phyloP scores from a whole-genome alignment of 1,139 yeast species.

The Diutina catenulata region DNA sequence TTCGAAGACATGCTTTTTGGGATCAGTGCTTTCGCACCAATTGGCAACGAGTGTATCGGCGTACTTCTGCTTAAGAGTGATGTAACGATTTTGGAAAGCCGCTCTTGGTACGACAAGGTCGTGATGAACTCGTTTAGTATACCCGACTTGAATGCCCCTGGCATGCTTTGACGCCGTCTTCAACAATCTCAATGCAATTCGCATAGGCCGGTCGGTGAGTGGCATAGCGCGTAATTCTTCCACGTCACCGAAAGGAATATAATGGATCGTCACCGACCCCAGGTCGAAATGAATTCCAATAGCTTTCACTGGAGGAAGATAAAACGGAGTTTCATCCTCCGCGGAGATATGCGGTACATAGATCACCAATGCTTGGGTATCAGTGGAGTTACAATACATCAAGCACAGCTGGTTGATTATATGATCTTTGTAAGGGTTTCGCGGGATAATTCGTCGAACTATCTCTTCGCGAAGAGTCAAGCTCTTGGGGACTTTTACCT shows the following conservation, averaged over 20 bases:
- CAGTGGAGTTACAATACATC: constrained; percentile 14
- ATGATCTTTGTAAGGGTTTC: constrained; percentile 80
- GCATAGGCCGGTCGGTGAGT: constrained; percentile 48
- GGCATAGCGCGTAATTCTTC: constrained; percentile 22
- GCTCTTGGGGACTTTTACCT: constrained; percentile 26
- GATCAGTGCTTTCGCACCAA: constrained; percentile 93
- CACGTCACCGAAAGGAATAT: constrained; percentile 44
- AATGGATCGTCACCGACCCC: constrained; percentile 62
- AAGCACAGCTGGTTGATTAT: constrained; percentile 79
- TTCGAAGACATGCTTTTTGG: constrained; percentile 91
- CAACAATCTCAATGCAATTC: constrained; percentile 72
- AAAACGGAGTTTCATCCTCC: constrained; percentile 68
- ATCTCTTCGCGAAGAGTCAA: constrained; percentile 29
- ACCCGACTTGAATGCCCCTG: constrained; percentile 71
- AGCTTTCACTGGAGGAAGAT: constrained; percentile 71
- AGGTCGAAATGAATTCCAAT: constrained; percentile 60
- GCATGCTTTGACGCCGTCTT: constrained; percentile 81
- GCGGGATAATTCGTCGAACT: constrained; percentile 73
- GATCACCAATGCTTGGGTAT: constrained; percentile 31
- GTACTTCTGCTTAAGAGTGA: constrained; percentile 69
- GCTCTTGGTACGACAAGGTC: constrained; percentile 79
- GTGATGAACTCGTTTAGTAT: constrained; percentile 79
- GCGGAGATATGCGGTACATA: constrained; percentile 63
- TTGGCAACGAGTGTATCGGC: constrained; percentile 64
- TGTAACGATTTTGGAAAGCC: constrained; percentile 73